phyloP scores from a whole-genome alignment of 176 grass and related monocot genomes.

The Carex cristatella region DNA sequence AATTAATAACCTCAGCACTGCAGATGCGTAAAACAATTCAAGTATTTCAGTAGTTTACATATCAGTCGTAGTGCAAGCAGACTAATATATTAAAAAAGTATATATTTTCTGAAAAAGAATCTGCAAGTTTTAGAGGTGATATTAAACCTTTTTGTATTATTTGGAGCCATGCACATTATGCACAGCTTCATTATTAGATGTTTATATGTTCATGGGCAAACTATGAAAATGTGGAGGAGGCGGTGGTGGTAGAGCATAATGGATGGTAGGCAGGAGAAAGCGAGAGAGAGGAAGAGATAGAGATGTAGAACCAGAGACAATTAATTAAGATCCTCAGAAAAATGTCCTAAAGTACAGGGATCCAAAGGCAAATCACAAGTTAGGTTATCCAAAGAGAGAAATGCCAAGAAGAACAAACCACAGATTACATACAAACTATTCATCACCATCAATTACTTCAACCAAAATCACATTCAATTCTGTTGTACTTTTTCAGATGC shows the following conservation, averaged over 20 bases:
- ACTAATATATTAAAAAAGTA: no score
- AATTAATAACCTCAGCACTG: no score
- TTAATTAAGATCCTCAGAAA: background rate
- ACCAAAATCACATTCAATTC: slow-evolving; percentile 10
- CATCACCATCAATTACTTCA: background rate
- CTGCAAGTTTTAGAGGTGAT: no score
- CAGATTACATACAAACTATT: background rate
- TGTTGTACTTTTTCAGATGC: no score
- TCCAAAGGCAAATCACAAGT: background rate
- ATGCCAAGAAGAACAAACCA: slow-evolving; percentile 6
- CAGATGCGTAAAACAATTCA: no score
- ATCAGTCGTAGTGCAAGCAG: no score
- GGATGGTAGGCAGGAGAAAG: background rate
- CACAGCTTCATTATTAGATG: no score
- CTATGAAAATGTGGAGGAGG: background rate
- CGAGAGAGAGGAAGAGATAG: background rate
- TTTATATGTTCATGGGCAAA: background rate
- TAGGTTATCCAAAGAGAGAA: slow-evolving; percentile 1
- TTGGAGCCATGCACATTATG: no score
- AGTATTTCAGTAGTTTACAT: no score
- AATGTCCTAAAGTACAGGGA: background rate
- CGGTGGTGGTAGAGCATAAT: background rate
- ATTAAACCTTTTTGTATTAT: no score
- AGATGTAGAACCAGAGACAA: background rate
- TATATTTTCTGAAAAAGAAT: no score